Base-by-base conservation (phyloP, 192 early-diverging fungal genomes). In the Backusella westeae region DNA sequence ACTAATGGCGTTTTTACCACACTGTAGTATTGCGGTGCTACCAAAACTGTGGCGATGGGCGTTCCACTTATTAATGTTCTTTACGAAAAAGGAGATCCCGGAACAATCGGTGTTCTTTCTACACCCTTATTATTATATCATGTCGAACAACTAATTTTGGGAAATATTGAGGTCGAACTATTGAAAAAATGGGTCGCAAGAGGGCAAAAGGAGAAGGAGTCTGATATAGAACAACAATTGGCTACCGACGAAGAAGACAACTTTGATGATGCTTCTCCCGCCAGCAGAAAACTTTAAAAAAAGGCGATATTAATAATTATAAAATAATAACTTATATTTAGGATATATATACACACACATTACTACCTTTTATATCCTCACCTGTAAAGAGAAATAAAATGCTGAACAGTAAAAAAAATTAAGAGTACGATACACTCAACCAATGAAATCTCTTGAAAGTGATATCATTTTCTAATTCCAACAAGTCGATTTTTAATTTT, bases 1-100 rank as follows among this genome's bases (percentile, higher is more conserved):
- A 19, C 17, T 19, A 36, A 69, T 69, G 39, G 35, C 39, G 21
- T 29, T 26, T 53, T 14, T 29, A 29, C 8, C 10, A 23, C 19
- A 56, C 10, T 19, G 10, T 63, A 80, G 79, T 91, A 89, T 78
- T 91, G 90, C 78, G 92, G 87, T 17, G 89, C 90, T 6, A 93
- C 92, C 4, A 93, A 93, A 73, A 91, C 92, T 2, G 89, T 93
- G 32, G 90, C 92, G 0, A 86, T 93, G 81, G 92, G 92, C 12
- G 89, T 93, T 19, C 92, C 92, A 1, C 82, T 93, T 66, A 92
- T 93, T 76, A 91, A 91, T 73, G 85, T 92, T 35, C 80, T 93
- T 63, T 92, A 90, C 59, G 73, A 79, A 29, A 78, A 75, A 32
- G 78, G 77, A 4, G 74, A 77, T 34, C 90, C 85, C 42, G 79